Evolutionary conservation across 1,284 basidiomycete species (phyloP), one percentile per base, ranked within the genome.

Genomic region (Mycosarcoma maydis): DNA sequence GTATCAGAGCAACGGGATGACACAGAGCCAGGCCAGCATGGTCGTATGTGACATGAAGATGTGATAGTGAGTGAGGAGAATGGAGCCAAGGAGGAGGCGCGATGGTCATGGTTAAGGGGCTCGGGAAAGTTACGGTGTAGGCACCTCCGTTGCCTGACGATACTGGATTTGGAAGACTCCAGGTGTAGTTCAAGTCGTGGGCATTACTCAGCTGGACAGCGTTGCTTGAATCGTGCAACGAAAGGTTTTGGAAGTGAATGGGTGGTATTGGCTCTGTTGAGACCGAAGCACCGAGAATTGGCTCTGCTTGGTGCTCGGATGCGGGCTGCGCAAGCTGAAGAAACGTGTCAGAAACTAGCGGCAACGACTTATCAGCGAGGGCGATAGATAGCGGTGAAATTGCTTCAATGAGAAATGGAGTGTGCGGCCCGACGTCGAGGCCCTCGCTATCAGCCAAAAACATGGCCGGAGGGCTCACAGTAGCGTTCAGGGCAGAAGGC

Each of bases 41-140:
- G 45, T 36, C 39, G 45, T 36, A 39, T 13, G 30, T 41, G 16
- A 49, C 40, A 30, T 49, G 26, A 17, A 49, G 33, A 17, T 49
- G 37, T 1, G 47, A 22, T 13, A 38, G 38, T 13, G 38, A 23
- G 16, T 5, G 19, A 1, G 29, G 37, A 16, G 26, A 37, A 4
- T n/a, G 16, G 37, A 2, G 22, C 16, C 13, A 29, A 29, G 36
- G 45, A 20, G 36, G 24, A 2, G 36, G 26, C 1, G 19, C 24
- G 16, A 23, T 37, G 10, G 33, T 14, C 13, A 38, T 19, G 17
- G 34, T 17, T n/a, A 26, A 22, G 19, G 9, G 45, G 33, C 24
- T 19, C 9, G 34, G 34, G 6, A 37, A 23, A 10, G 26, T n/a
- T n/a, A n/a, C n/a, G n/a, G n/a, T n/a, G n/a, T n/a, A n/a, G n/a